These are phyloP conservation scores for Umbilicus rupestris DNA, from an alignment of 164 flowering plant genomes.

Conservation along the genomic window DNA sequence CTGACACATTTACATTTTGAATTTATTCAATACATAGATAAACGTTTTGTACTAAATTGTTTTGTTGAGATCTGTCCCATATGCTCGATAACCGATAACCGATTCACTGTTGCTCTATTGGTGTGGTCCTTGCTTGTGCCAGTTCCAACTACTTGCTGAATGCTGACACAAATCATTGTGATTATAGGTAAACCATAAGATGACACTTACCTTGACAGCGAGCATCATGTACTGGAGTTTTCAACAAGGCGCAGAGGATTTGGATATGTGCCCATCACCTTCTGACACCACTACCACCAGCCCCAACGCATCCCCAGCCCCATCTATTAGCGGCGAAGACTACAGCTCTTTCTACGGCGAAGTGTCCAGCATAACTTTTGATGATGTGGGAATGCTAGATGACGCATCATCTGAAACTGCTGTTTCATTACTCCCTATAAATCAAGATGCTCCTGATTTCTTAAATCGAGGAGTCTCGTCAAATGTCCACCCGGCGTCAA, in stretches of 20 bases:
- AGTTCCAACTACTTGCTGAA: not conserved
- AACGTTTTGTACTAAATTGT: not conserved
- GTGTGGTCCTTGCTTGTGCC: not conserved
- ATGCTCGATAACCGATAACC: not conserved
- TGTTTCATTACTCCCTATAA: not conserved
- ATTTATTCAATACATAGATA: not conserved
- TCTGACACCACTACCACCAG: slow-evolving; percentile 14
- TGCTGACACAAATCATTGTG: not conserved
- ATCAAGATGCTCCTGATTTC: not conserved
- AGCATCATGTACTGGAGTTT: slow-evolving; percentile 10
- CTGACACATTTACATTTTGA: too few relatives aligned
- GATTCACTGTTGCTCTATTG: not conserved
- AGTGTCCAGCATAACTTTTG: slow-evolving; percentile 18
- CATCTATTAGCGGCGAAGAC: slow-evolving; percentile 29
- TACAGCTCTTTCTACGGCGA: slow-evolving; percentile 32
- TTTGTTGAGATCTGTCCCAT: not conserved
- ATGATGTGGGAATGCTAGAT: not conserved
- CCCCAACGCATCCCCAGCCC: slow-evolving; percentile 32
- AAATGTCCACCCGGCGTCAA: not conserved
- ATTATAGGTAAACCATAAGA: slow-evolving; percentile 9
- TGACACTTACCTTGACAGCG: slow-evolving; percentile 7
- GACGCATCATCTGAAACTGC: not conserved
- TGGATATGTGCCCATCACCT: slow-evolving; percentile 16
- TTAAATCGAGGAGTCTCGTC: not conserved
- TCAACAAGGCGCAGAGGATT: slow-evolving; percentile 4